Evolutionary conservation across 2,329 filamentous ascomycete species (phyloP).

Genomic region (Alternaria viburni): DNA sequence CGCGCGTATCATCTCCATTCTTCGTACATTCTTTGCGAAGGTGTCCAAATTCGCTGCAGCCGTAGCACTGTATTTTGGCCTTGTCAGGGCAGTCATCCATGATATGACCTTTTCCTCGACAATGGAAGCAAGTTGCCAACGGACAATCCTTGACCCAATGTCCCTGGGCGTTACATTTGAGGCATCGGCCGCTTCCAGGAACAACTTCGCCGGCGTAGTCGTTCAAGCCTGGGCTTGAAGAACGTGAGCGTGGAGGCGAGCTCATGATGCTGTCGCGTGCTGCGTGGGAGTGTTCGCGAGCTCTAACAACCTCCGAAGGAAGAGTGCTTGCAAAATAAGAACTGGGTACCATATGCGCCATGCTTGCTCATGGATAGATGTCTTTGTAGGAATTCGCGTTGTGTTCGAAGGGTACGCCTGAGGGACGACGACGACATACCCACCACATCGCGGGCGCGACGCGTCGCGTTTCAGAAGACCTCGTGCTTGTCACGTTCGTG

Average conservation of each 20-base stretch:
- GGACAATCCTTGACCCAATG: not conserved
- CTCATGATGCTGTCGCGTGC: not conserved
- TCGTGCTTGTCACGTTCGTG: too few species aligned
- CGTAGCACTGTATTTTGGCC: not conserved
- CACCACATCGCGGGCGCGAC: not conserved
- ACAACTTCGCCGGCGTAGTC: not conserved
- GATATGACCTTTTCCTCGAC: not conserved
- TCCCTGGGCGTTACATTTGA: not conserved
- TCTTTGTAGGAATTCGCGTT: not conserved
- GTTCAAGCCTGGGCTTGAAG: not conserved
- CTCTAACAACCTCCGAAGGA: fast-evolving
- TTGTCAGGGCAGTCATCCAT: not conserved
- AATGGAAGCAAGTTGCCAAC: not conserved
- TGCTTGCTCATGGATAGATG: not conserved
- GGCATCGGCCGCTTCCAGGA: not conserved
- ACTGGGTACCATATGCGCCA: not conserved
- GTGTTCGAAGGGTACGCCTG: not conserved
- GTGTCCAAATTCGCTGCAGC: not conserved
- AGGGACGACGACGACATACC: not conserved
- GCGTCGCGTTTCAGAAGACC: not conserved
- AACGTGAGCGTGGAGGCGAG: not conserved
- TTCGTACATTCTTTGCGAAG: not conserved
- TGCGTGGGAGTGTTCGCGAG: not conserved
- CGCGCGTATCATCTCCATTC: fast-evolving
- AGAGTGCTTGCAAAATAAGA: not conserved